Percentiles rank a stretch among this genome's conserved stretches.
Evolutionary conservation across 805 yeast species (phyloP).

Genomic region (Suhomyces prunicola): DNA sequence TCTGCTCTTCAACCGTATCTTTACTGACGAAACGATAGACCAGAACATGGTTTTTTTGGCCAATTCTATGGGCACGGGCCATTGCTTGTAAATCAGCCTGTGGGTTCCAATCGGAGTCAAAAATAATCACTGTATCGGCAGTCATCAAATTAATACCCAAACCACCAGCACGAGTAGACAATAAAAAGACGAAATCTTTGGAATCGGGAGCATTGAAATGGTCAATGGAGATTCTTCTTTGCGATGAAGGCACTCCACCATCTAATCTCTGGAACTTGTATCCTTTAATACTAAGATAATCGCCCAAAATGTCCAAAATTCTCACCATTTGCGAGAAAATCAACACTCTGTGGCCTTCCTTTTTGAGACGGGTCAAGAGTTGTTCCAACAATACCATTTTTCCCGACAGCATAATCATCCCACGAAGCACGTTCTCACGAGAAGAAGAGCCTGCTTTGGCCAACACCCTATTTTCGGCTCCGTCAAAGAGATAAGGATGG

Average conservation of each 20-base stretch:
- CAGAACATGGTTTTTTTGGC: slow-evolving; percentile 98
- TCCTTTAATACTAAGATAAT: slow-evolving; percentile 84
- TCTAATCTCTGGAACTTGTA: slow-evolving; percentile 87
- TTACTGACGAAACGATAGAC: slow-evolving; percentile 97
- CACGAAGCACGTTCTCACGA: slow-evolving; percentile 80
- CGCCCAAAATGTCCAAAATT: slow-evolving; percentile 92
- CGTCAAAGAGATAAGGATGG: slow-evolving; percentile 93
- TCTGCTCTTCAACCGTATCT: slow-evolving; percentile 97
- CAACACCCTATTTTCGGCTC: slow-evolving; percentile 81
- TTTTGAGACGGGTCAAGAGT: slow-evolving; percentile 72
- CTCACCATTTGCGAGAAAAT: slow-evolving; percentile 98
- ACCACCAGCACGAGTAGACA: slow-evolving; percentile 98
- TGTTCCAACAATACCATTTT: slow-evolving; percentile 96
- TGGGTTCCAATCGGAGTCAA: slow-evolving; percentile 99
- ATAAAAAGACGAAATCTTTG: slow-evolving; percentile 82
- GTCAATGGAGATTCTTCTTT: slow-evolving; percentile 90
- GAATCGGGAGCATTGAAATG: slow-evolving; percentile 94
- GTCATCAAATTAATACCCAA: slow-evolving; percentile 98
- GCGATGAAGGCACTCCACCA: slow-evolving; percentile 94
- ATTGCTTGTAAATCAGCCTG: slow-evolving; percentile 99
- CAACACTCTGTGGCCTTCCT: slow-evolving; percentile 94
- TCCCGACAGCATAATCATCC: slow-evolving; percentile 96
- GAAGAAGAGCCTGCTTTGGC: slow-evolving; percentile 59
- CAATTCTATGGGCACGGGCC: slow-evolving; percentile 99
- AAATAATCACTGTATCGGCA: slow-evolving; percentile 96